Evolutionary conservation across 805 yeast genomes (phyloP), one percentile per base, ranked within the genome.

Genomic region (Wickerhamiella cacticola): DNA sequence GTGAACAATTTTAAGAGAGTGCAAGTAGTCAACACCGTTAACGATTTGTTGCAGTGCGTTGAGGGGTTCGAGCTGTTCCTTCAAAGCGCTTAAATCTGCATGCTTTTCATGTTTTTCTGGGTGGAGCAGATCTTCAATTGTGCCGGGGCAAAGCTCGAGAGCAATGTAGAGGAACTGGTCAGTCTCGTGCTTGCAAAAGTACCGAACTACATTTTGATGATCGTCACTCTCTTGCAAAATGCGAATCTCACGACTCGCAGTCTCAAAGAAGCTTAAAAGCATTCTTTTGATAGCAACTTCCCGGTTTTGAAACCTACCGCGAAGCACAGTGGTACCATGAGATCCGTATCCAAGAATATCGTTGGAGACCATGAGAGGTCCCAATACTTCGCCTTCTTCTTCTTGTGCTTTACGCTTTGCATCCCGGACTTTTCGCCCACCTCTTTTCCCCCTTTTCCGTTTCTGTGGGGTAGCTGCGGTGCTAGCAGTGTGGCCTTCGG

Each of bases 221-320:
- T 87, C 95, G 57, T 92, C 98, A 66, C 95, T 84, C 61, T 89
- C 96, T 50, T 89, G 94, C 28, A 89, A 66, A 12, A 89, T 64
- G 22, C 80, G 74, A 10, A 92, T 94, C 59, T 89, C 98, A 56
- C 85, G 95, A 7, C 86, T 80, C 1, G 97, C 97, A 49, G 89
- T 77, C 58, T 92, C 96, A 63, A 83, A 89, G 59, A 88, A 92
- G 60, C 88, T 96, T 31, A 88, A 71, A 46, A 92, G 68, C 94
- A 92, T 84, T 57, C 97, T 68, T 62, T 92, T 92, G 5, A 92
- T 94, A 0, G 98, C 98, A 5, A 92, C 98, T 1, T 94, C 95
- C 49, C 98, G 72, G 55, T 78, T 80, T 59, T 89, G 96, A 66
- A 88, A 92, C 3, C 76, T 74, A 0, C 98, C 98, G 59, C 80